These are phyloP conservation scores for Furcasterigmium sp. DNA, from an alignment of 2,329 filamentous ascomycete species.

Conservation along the genomic window DNA sequence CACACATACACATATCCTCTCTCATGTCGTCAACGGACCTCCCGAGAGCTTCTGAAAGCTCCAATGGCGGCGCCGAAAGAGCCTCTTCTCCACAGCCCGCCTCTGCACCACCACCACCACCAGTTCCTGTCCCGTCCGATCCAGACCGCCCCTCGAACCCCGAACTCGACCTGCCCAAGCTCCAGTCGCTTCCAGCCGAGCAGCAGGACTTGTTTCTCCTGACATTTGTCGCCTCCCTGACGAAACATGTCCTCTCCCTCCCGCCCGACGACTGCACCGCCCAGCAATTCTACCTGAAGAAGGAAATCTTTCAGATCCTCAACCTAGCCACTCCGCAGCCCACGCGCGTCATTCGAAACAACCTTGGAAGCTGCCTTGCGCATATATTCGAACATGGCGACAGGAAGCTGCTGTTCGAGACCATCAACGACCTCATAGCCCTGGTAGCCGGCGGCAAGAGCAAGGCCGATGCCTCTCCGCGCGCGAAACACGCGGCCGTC, in stretches of 20 bases:
- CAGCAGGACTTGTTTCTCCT: slow-evolving; percentile 94
- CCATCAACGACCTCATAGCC: slow-evolving; percentile 77
- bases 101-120: slow-evolving; percentile 17
- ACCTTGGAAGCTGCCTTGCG: slow-evolving; percentile 77
- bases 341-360: slow-evolving; percentile 84
- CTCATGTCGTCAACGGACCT: slow-evolving; percentile 31
- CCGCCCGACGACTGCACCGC: slow-evolving; percentile 75
- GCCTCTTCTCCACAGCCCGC: slow-evolving; percentile 12
- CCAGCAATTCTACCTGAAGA: slow-evolving; percentile 88
- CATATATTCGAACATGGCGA: slow-evolving; percentile 82
- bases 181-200: slow-evolving; percentile 83
- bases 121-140: slow-evolving; percentile 27
- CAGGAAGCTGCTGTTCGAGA: slow-evolving; percentile 88
- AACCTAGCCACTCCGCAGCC: slow-evolving; percentile 75
- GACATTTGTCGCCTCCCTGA: slow-evolving; percentile 78
- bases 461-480: slow-evolving; percentile 69
- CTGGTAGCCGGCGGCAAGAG: slow-evolving; percentile 70
- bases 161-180: slow-evolving; percentile 84
- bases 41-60: slow-evolving; percentile 27
- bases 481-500: slow-evolving; percentile 80
- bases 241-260: slow-evolving; percentile 71
- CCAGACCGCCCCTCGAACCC: slow-evolving; percentile 46
- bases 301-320: slow-evolving; percentile 89
- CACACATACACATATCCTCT: not conserved
- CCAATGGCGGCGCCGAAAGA: slow-evolving; percentile 20